Evolutionary conservation across 2,329 filamentous ascomycete genomes (phyloP).

Genomic region (Arthroderma sp.): DNA sequence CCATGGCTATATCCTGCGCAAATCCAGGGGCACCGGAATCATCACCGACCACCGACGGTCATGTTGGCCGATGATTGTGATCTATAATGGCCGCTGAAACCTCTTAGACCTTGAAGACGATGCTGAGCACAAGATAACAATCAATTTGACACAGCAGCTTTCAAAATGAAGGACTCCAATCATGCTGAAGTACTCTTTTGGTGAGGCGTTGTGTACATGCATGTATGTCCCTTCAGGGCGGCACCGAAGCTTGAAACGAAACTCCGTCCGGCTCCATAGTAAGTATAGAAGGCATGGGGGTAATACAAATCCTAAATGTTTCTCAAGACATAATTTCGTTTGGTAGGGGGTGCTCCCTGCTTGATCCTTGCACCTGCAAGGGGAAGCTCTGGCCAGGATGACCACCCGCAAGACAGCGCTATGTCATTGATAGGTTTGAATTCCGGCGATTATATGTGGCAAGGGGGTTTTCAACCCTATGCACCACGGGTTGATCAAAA

Average conservation of each 20-base stretch:
- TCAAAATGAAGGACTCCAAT: neutral
- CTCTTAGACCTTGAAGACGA: neutral
- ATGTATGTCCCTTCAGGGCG: neutral
- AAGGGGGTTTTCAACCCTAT: neutral
- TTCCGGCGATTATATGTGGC: neutral
- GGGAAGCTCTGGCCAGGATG: slow-evolving; percentile 1
- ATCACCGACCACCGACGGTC: neutral
- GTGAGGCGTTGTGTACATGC: neutral
- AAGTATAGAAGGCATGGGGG: neutral
- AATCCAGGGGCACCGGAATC: neutral
- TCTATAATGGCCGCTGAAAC: neutral
- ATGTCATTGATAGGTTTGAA: neutral
- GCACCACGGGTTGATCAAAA: neutral
- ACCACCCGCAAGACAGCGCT: neutral
- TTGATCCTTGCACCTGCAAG: neutral
- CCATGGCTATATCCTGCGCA: neutral
- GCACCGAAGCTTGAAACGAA: neutral
- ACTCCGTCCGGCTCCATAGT: neutral
- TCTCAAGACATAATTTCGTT: neutral
- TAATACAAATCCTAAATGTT: neutral
- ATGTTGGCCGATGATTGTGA: neutral
- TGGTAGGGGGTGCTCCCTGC: neutral
- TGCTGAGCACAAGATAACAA: neutral
- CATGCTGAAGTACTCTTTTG: neutral
- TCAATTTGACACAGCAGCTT: neutral